Percentiles rank a stretch among this genome's conserved stretches.
Evolutionary conservation across 768 basidiomycete genomes (phyloP).

Genomic region (Russula vinacea): DNA sequence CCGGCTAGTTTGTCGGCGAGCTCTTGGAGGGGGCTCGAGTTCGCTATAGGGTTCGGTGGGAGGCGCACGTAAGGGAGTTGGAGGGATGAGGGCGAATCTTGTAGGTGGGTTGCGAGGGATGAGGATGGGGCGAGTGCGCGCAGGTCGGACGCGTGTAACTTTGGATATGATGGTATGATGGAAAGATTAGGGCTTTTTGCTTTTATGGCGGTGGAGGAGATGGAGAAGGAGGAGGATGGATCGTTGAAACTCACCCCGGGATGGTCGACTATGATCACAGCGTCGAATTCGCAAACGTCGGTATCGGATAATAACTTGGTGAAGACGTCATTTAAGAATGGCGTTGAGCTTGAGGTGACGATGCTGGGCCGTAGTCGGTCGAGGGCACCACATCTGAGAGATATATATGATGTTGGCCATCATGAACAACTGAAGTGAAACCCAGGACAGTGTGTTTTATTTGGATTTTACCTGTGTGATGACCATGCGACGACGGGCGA

Average conservation of each 20-base stretch:
- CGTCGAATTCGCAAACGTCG: conserved; percentile 60
- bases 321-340: conserved; percentile 37
- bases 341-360: conserved; percentile 17
- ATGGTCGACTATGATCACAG: conserved; percentile 66
- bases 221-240: no score
- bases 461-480: conserved; percentile 54
- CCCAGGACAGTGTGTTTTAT: no score
- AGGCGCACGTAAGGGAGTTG: conserved; percentile 59
- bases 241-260: conserved; percentile 60
- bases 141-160: conserved; percentile 79
- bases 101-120: conserved; percentile 47
- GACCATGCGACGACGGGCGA: conserved; percentile 70
- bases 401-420: no score
- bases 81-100: conserved; percentile 50
- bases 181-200: not conserved
- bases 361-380: conserved; percentile 30
- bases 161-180: conserved; percentile 13
- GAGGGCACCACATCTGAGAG: conserved; percentile 50
- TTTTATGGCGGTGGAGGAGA: not conserved
- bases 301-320: conserved; percentile 44
- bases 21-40: conserved; percentile 35
- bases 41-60: conserved; percentile 30
- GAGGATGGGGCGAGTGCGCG: conserved; percentile 55
- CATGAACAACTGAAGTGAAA: no score
- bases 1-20: conserved; percentile 46